Conservation (phyloP, 129 eudicot genomes). For the Flaveria linearis region DNA sequence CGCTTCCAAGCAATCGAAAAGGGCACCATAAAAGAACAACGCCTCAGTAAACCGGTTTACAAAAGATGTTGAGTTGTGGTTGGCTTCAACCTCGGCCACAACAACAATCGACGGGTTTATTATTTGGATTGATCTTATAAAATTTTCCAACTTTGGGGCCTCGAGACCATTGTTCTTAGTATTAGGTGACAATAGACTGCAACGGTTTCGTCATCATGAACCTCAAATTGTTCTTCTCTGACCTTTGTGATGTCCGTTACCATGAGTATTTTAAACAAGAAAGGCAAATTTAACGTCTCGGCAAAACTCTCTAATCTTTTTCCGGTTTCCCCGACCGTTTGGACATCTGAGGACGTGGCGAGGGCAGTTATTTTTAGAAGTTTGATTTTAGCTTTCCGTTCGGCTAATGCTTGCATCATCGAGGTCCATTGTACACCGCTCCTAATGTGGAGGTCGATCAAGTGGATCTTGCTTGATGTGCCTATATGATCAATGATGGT, state of each 20-base stretch:
- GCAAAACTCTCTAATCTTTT: slow-evolving; percentile 52
- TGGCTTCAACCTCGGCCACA: slow-evolving; percentile 59
- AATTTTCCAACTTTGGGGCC: slow-evolving; percentile 41
- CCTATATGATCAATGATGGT: slow-evolving; percentile 48
- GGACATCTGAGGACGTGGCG: slow-evolving; percentile 33
- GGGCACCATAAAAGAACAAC: slow-evolving; percentile 45
- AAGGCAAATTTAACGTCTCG: slow-evolving; percentile 44
- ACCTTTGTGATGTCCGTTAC: slow-evolving; percentile 47
- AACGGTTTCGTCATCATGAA: slow-evolving; percentile 42
- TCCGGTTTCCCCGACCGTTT: slow-evolving; percentile 42
- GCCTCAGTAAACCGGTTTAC: slow-evolving; percentile 57
- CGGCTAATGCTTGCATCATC: slow-evolving; percentile 56
- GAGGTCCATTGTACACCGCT: slow-evolving; percentile 57
- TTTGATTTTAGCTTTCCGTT: slow-evolving; percentile 25
- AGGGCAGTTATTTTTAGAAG: slow-evolving; percentile 50
- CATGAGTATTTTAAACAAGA: slow-evolving; percentile 43
- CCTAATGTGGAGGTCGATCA: slow-evolving; percentile 62
- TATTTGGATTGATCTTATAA: slow-evolving; percentile 44
- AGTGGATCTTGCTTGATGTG: slow-evolving; percentile 45
- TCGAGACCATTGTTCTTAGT: slow-evolving; percentile 48
- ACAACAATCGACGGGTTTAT: slow-evolving; percentile 52
- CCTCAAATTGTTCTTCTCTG: slow-evolving; percentile 39
- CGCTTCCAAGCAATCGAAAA: slow-evolving; percentile 62
- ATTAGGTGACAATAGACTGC: slow-evolving; percentile 44
- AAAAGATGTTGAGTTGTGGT: slow-evolving; percentile 57